Conservation (phyloP, 352 stramenopile species). For the Phytophthora sp. region DNA sequence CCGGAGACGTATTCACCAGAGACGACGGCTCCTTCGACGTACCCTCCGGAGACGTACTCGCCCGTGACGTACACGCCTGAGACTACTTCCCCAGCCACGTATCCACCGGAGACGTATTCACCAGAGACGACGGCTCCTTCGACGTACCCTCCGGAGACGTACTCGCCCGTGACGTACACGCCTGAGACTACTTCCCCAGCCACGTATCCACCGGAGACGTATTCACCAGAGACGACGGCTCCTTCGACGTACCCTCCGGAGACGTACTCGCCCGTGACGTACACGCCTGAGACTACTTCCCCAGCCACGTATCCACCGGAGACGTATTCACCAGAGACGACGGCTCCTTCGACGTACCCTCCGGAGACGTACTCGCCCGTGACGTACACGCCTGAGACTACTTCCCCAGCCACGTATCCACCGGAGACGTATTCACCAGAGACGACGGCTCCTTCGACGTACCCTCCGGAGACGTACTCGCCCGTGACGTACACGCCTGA, state of each 20-base stretch:
- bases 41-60: too few relatives aligned
- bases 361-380: too few relatives aligned
- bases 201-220: constrained; percentile 4
- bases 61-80: constrained; percentile 3
- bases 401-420: not conserved
- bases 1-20: constrained; percentile 10
- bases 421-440: constrained; percentile 13
- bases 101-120: too few relatives aligned
- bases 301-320: not conserved
- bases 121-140: not conserved
- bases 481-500: not conserved
- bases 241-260: constrained; percentile 5
- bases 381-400: constrained; percentile 16
- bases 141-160: not conserved
- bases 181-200: too few relatives aligned
- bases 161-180: too few relatives aligned
- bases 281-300: not conserved
- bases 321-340: constrained; percentile 11
- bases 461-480: not conserved
- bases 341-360: not conserved
- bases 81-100: not conserved
- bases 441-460: constrained; percentile 5
- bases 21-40: constrained; percentile 4
- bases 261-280: constrained; percentile 9
- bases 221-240: not conserved